Base-by-base conservation (phyloP, 305 asterid species). In the Fraxinus ornus region DNA sequence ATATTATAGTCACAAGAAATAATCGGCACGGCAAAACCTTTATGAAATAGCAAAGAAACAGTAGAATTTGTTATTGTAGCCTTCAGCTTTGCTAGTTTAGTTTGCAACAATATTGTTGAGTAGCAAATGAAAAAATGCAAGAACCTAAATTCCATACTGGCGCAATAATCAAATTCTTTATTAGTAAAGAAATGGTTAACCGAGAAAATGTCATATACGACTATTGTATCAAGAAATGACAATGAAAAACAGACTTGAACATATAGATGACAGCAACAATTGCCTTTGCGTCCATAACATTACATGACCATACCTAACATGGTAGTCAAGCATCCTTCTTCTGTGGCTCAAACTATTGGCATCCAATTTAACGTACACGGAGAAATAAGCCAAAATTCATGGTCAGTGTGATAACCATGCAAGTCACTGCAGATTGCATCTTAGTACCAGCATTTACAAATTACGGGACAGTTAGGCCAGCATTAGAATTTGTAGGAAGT, bases 31-130 rank as follows among this genome's bases (percentile, higher is more conserved):
- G 17, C 26, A 60, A 10, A 62, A 8, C 71, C 15, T 62, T 22
- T 3, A 62, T 62, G 22, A 77, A 36, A 79, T 32, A 47, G 76
- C 57, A 52, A 74, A 83, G 83, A 80, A 66, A 3, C 76, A 36
- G 35, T 30, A 78, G 32, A 39, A 62, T 28, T 81, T 30, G 22
- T 64, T 39, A 39, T 64, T 8, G 39, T 73, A 80, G 75, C 74
- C 60, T 83, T 83, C 70, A 21, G 71, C 33, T 62, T 60, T 21
- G 30, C 17, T 62, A 62, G 2, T 62, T 21, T 21, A 7, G 71
- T 7, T 22, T 62, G 71, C 33, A 22, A 13, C 79, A 75, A 7
- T 39, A 7, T 24, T 33, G 21, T 39, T 41, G 64, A 26, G 24
- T 21, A 39, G 55, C 33, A 22, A 3, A 21, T 41, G 13, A 75